Base-by-base conservation (phyloP, 1,139 yeast genomes). In the Scheffersomyces insectosa region DNA sequence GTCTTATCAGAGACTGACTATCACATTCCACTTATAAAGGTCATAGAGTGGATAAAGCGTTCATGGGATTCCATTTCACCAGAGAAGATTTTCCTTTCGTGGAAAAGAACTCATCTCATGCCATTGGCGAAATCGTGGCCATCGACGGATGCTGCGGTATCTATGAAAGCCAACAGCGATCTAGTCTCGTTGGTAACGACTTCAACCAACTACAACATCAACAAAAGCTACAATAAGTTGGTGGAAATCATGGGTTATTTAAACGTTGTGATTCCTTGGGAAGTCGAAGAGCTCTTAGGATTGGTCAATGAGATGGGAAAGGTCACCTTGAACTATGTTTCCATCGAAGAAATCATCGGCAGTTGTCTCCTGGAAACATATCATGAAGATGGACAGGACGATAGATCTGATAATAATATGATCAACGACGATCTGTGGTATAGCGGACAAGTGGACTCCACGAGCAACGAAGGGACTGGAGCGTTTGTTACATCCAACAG, bases 291-390 rank as follows among this genome's bases (percentile, higher is more conserved):
- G 49, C 58, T 83, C 28, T 54, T 82, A 39, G 83, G 82, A 28
- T 62, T 83, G 38, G 78, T 80, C 7, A 77, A 81, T 42, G 88
- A 83, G 57, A 66, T 81, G 44, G 81, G 79, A 35, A 77, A 75
- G 51, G 74, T 80, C 25, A 77, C 79, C 1, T 56, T 72, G n/a
- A 71, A 68, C 46, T 83, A 82, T 55, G 69, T 77, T 10, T 80
- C 86, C n/a, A 79, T 80, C 40, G 83, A 78, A 45, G 88, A 83
- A 50, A 75, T 82, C 37, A 80, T 82, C 3, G 81, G 82, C 20
- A 78, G 85, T 58, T 81, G 87, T 51, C 68, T 80, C 9, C 77
- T 77, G 57, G 83, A 79, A 44, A 36, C 44, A 3, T 47, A 36
- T 16, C 44, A 44, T 5, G 40, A 42, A 9, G 44, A 36, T n/a